These are phyloP conservation scores for Saccharum officinarum DNA, from an alignment of 176 grass and related monocot genomes.

Conservation along the genomic window DNA sequence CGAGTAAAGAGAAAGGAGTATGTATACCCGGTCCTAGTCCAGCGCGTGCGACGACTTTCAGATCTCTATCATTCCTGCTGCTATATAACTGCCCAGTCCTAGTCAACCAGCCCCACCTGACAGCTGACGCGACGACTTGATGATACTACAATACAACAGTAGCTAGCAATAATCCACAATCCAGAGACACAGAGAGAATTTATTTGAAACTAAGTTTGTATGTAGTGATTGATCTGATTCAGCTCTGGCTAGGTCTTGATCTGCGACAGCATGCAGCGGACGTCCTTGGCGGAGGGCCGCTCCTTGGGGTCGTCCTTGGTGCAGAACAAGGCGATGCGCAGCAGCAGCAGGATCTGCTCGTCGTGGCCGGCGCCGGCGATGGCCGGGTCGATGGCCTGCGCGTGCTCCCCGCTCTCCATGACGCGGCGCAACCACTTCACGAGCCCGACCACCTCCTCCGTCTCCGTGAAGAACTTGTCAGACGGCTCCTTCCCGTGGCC, in stretches of 20 bases:
- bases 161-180: no score
- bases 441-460: constrained; percentile 53
- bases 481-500: constrained; percentile 70
- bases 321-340: constrained; percentile 79
- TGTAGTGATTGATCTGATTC: no score
- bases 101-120: not conserved
- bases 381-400: constrained; percentile 46
- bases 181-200: no score
- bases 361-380: constrained; percentile 51
- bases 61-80: not conserved
- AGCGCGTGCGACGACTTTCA: not conserved
- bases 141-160: no score
- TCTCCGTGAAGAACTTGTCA: constrained; percentile 64
- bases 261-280: constrained; percentile 68
- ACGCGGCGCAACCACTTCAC: constrained; percentile 63
- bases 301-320: constrained; percentile 57
- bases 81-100: not conserved
- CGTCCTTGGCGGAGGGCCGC: constrained; percentile 64
- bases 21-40: no score
- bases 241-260: constrained; percentile 22
- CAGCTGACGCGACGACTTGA: not conserved
- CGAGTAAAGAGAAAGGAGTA: not conserved
- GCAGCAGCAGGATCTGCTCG: constrained; percentile 68
- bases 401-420: constrained; percentile 21
- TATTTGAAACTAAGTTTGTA: no score